phyloP scores from a whole-genome alignment of 2,329 filamentous ascomycete species.

The Atkinsonella hypoxylon region DNA sequence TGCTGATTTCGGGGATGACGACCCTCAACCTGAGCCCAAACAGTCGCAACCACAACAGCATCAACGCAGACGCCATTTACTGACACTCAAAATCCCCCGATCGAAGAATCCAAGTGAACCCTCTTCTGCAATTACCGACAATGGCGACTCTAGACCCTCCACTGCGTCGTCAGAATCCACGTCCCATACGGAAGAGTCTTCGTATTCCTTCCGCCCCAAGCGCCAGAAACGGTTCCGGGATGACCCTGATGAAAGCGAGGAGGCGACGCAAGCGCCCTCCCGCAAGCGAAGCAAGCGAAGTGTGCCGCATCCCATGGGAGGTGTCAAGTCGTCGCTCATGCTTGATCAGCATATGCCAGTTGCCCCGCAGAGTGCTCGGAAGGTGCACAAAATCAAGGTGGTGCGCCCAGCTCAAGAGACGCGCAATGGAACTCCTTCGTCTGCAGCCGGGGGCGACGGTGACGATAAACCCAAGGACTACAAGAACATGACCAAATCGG shows the following conservation, averaged over 20 bases:
- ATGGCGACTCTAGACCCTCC: conserved; percentile 37
- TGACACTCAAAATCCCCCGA: conserved; percentile 29
- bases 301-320: conserved; percentile 7
- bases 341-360: conserved; percentile 13
- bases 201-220: conserved; percentile 42
- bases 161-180: conserved; percentile 42
- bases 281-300: conserved; percentile 26
- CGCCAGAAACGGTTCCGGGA: conserved; percentile 41
- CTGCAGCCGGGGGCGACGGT: conserved; percentile 16
- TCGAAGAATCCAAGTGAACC: conserved; percentile 27
- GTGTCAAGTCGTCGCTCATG: conserved; percentile 8
- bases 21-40: conserved; percentile 15
- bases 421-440: conserved; percentile 20
- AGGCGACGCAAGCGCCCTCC: conserved; percentile 22
- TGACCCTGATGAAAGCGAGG: conserved; percentile 31
- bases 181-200: conserved; percentile 35
- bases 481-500: conserved; percentile 49
- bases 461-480: conserved; percentile 41
- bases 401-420: conserved; percentile 17
- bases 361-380: conserved; percentile 15
- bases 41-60: not conserved
- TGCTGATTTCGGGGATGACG: conserved; percentile 8
- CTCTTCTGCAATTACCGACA: conserved; percentile 24
- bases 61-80: conserved; percentile 18
- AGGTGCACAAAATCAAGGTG: conserved; percentile 27